phyloP scores from a whole-genome alignment of 768 basidiomycete species.

The Tephrocybe sp. region DNA sequence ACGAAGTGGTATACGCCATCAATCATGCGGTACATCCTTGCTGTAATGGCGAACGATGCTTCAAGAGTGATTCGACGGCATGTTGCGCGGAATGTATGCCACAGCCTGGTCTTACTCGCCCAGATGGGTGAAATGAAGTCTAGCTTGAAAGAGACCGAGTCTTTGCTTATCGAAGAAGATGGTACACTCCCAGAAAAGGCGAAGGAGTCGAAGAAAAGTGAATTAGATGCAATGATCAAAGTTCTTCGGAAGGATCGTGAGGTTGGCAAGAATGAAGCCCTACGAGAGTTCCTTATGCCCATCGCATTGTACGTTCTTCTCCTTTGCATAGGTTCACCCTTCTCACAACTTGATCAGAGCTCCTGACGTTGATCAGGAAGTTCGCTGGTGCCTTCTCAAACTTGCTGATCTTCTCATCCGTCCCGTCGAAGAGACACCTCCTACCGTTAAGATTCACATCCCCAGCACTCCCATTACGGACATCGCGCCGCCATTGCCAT shows the following conservation, averaged over 20 bases:
- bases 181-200: slow-evolving; percentile 66
- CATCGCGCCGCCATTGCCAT: slow-evolving; percentile 48
- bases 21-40: slow-evolving; percentile 84
- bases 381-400: slow-evolving; percentile 89
- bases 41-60: slow-evolving; percentile 82
- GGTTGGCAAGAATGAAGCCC: slow-evolving; percentile 72
- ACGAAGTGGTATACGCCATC: slow-evolving; percentile 84
- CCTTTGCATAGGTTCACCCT: slow-evolving; percentile 22
- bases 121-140: slow-evolving; percentile 90
- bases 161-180: slow-evolving; percentile 84
- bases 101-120: slow-evolving; percentile 81
- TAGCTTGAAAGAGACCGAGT: slow-evolving; percentile 67
- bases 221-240: slow-evolving; percentile 82
- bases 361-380: slow-evolving; percentile 78
- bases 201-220: slow-evolving; percentile 78
- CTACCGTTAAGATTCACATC: slow-evolving; percentile 84
- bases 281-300: slow-evolving; percentile 80
- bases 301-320: slow-evolving; percentile 62
- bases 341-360: slow-evolving; percentile 41
- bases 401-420: slow-evolving; percentile 85
- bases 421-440: slow-evolving; percentile 77
- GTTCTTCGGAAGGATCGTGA: slow-evolving; percentile 85
- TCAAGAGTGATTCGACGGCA: slow-evolving; percentile 82
- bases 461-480: slow-evolving; percentile 70
- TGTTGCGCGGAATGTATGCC: slow-evolving; percentile 81